Conservation (phyloP, 2,329 filamentous ascomycete genomes). For the Westerdykella sp. region DNA sequence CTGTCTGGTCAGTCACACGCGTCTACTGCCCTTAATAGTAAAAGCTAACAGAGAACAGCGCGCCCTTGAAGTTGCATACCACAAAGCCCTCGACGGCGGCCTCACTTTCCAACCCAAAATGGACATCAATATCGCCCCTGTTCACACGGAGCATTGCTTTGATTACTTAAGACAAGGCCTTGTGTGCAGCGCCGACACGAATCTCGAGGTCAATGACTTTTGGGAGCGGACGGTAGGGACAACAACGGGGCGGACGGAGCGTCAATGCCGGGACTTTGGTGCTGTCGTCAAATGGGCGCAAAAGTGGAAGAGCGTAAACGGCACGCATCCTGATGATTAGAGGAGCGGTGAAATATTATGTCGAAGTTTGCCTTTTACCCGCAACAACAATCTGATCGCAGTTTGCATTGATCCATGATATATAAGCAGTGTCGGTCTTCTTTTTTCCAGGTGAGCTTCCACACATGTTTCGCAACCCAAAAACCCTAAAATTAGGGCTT, state of each 20-base stretch:
- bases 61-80: background rate
- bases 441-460: too few species aligned
- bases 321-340: too few species aligned
- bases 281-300: slow-evolving; percentile 2
- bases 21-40: background rate
- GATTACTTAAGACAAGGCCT: slow-evolving; percentile 7
- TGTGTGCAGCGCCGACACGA: slow-evolving; percentile 6
- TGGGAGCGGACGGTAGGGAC: background rate
- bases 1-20: slow-evolving; percentile 7
- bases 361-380: too few species aligned
- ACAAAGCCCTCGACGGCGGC: background rate
- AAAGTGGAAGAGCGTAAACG: too few species aligned
- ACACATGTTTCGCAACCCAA: too few species aligned
- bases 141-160: slow-evolving; percentile 5
- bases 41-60: background rate
- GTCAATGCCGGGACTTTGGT: slow-evolving; percentile 1
- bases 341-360: too few species aligned
- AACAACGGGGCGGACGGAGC: background rate
- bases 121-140: background rate
- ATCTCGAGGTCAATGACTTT: slow-evolving; percentile 1
- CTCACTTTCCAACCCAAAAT: background rate
- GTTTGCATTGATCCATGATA: too few species aligned
- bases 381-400: too few species aligned
- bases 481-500: too few species aligned
- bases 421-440: too few species aligned